Evolutionary conservation across 192 early-diverging fungal genomes (phyloP).

Genomic region (Coemansia sp.): DNA sequence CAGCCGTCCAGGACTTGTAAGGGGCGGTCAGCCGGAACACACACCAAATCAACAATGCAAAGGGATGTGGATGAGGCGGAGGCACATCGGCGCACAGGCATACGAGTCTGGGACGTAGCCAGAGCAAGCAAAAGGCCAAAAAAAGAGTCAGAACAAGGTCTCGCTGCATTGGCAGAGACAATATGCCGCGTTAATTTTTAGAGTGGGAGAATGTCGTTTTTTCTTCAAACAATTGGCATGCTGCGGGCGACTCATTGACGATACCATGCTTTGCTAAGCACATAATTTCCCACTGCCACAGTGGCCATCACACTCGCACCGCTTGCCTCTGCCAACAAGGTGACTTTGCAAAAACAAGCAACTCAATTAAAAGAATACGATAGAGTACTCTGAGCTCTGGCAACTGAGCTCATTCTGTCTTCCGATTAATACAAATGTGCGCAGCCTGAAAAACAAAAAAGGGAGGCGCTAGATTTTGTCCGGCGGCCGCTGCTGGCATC

Average conservation of each 20-base stretch:
- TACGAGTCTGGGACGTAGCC: neutral
- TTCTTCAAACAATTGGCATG: neutral
- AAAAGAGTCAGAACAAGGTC: neutral
- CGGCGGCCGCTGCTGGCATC: slow-evolving; percentile 7
- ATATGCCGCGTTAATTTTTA: slow-evolving; percentile 4
- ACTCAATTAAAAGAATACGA: too few relatives aligned
- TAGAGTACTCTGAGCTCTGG: neutral
- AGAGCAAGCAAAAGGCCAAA: neutral
- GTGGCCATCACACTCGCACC: neutral
- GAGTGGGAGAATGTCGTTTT: neutral
- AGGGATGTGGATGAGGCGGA: neutral
- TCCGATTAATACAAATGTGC: neutral
- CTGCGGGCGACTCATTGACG: neutral
- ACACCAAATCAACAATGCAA: neutral
- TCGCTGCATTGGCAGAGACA: slow-evolving; percentile 1
- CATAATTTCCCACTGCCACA: neutral
- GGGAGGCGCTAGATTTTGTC: slow-evolving; percentile 12
- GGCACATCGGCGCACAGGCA: neutral
- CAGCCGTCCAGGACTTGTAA: too few relatives aligned
- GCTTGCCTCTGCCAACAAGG: neutral
- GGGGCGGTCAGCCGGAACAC: neutral
- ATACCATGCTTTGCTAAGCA: neutral
- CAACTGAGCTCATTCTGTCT: neutral
- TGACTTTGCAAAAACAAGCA: too few relatives aligned
- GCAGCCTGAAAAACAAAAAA: neutral